A percentile compares a stretch with the other conserved stretches of the same genome.
These are phyloP conservation scores for Claviceps quebecensis DNA, from an alignment of 2,329 filamentous ascomycete species.

Conservation along the genomic window DNA sequence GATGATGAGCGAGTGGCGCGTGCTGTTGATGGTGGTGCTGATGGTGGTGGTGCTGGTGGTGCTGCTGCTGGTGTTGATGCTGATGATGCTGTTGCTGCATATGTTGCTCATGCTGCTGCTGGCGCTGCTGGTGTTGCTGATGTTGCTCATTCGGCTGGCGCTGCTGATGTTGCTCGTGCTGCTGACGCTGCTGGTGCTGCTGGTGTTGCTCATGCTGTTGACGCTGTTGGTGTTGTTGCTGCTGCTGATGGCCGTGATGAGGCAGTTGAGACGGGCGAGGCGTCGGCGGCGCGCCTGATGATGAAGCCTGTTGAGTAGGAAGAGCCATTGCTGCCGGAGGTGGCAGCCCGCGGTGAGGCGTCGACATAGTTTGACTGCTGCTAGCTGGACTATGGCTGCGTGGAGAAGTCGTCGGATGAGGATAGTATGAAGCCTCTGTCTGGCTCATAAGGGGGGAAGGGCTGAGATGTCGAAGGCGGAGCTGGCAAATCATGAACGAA, in stretches of 20 bases:
- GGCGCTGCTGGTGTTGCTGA: slow-evolving; percentile 12
- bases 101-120: slow-evolving; percentile 6
- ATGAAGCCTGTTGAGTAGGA: slow-evolving; percentile 30
- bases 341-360: slow-evolving; percentile 55
- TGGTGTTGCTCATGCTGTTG: slow-evolving; percentile 5
- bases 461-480: slow-evolving; percentile 40
- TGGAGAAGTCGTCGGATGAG: slow-evolving; percentile 23
- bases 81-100: slow-evolving; percentile 9
- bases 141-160: slow-evolving; percentile 3
- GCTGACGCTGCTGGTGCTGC: too few relatives aligned
- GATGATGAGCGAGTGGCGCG: slow-evolving; percentile 11
- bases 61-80: slow-evolving; percentile 12
- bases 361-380: slow-evolving; percentile 45
- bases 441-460: slow-evolving; percentile 38
- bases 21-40: background rate
- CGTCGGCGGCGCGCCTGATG: slow-evolving; percentile 13
- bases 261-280: background rate
- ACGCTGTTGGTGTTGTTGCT: slow-evolving; percentile 6
- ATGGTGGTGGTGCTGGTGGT: background rate
- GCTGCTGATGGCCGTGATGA: slow-evolving; percentile 14
- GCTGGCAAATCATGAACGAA: slow-evolving; percentile 49
- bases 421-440: slow-evolving; percentile 31
- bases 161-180: slow-evolving; percentile 13
- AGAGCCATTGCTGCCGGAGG: slow-evolving; percentile 52
- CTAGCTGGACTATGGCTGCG: slow-evolving; percentile 32